Evolutionary conservation across 331 rosid genomes (phyloP).

Genomic region (Quercus phellos): DNA sequence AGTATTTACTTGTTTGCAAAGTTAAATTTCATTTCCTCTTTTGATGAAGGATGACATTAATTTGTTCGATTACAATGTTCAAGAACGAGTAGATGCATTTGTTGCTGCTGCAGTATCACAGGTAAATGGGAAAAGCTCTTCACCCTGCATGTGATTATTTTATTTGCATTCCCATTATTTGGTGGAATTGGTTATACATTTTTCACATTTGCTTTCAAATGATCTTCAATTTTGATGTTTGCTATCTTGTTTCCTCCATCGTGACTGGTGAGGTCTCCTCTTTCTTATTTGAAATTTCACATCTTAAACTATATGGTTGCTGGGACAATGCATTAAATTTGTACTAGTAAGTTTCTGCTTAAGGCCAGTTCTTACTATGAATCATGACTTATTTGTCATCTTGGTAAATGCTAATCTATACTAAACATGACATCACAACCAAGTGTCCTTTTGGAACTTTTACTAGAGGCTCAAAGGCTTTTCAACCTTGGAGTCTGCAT

Average conservation of each 20-base stretch:
- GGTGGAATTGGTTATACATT: neutral
- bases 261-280: neutral
- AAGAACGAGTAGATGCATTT: conserved; percentile 72
- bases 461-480: no score
- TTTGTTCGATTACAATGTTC: conserved; percentile 90
- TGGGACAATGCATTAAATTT: neutral
- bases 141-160: conserved; percentile 8
- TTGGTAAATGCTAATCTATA: neutral
- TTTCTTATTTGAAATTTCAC: neutral
- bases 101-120: conserved; percentile 87
- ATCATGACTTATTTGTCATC: neutral
- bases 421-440: neutral
- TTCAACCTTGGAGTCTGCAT: neutral
- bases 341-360: neutral
- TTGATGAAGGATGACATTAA: conserved; percentile 58
- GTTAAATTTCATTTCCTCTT: neutral
- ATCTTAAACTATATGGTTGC: neutral
- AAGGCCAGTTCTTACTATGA: neutral
- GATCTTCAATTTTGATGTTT: neutral
- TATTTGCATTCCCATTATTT: neutral
- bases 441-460: neutral
- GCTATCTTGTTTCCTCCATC: neutral
- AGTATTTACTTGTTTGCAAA: conserved; percentile 12
- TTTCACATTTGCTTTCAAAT: neutral
- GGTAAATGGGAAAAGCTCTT: conserved; percentile 42